Evolutionary conservation across 495 filamentous ascomycete genomes (phyloP).

Genomic region (Aspergillus hancockii): DNA sequence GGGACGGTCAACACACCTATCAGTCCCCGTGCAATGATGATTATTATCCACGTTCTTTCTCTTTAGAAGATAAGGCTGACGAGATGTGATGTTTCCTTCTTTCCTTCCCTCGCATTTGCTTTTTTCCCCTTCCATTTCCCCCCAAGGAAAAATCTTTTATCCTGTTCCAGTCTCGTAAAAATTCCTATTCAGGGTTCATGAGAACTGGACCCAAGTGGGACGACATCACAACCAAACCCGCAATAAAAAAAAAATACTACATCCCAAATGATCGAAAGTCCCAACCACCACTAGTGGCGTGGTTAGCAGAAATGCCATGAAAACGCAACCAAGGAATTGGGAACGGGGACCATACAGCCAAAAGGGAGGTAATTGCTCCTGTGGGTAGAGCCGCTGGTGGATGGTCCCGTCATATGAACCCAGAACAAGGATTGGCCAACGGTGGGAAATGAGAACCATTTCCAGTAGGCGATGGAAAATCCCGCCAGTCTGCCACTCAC

Average conservation of each 20-base stretch:
- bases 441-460: conserved; percentile 5
- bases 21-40: background rate
- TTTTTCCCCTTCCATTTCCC: background rate
- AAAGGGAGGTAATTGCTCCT: conserved; percentile 2
- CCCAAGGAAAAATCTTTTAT: background rate
- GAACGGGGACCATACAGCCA: background rate
- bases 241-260: background rate
- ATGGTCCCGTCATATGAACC: background rate
- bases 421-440: background rate
- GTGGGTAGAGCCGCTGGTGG: conserved; percentile 7
- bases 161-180: background rate
- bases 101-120: background rate
- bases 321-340: background rate
- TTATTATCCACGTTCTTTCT: no score
- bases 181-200: background rate
- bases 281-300: background rate
- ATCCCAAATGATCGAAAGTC: background rate
- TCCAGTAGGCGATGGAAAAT: conserved; percentile 2
- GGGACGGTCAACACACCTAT: background rate
- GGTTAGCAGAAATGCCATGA: background rate
- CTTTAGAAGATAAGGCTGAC: background rate
- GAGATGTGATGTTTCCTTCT: background rate
- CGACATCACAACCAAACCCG: background rate
- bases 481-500: background rate
- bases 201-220: background rate